Conservation (phyloP, 371 early-diverging fungal species). For the Syncephalastrum monosporum region DNA sequence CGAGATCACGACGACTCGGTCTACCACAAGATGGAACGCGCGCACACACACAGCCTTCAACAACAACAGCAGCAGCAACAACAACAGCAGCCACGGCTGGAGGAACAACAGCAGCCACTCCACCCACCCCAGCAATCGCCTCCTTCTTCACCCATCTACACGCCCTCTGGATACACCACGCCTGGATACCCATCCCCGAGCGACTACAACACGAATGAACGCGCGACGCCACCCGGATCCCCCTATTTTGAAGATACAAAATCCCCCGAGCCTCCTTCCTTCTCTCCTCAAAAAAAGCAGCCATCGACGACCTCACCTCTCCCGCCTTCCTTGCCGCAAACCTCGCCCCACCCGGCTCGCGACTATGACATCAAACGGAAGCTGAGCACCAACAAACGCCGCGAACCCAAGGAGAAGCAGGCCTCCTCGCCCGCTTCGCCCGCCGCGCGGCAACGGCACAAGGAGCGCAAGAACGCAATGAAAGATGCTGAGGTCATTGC, state of each 20-base stretch:
- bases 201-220: slow-evolving; percentile 1
- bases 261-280: too few species aligned
- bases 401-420: slow-evolving; percentile 48
- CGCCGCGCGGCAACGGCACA: slow-evolving; percentile 44
- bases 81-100: neutral
- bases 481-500: slow-evolving; percentile 79
- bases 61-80: slow-evolving; percentile 5
- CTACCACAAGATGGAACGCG: slow-evolving; percentile 87
- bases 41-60: slow-evolving; percentile 32
- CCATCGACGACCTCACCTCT: neutral
- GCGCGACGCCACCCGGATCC: too few species aligned
- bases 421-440: slow-evolving; percentile 27
- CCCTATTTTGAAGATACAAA: too few species aligned
- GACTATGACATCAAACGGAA: slow-evolving; percentile 51
- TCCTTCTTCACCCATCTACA: slow-evolving; percentile 3
- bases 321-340: neutral
- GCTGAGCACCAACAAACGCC: slow-evolving; percentile 45
- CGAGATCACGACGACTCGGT: slow-evolving; percentile 67
- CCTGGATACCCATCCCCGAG: neutral
- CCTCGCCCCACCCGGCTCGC: slow-evolving; percentile 33
- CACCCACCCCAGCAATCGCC: slow-evolving; percentile 17
- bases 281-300: neutral
- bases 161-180: slow-evolving; percentile 6
- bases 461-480: slow-evolving; percentile 46
- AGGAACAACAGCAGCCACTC: slow-evolving; percentile 7